Base-by-base conservation (phyloP, 768 basidiomycete species). In the Mrakia gelida region DNA sequence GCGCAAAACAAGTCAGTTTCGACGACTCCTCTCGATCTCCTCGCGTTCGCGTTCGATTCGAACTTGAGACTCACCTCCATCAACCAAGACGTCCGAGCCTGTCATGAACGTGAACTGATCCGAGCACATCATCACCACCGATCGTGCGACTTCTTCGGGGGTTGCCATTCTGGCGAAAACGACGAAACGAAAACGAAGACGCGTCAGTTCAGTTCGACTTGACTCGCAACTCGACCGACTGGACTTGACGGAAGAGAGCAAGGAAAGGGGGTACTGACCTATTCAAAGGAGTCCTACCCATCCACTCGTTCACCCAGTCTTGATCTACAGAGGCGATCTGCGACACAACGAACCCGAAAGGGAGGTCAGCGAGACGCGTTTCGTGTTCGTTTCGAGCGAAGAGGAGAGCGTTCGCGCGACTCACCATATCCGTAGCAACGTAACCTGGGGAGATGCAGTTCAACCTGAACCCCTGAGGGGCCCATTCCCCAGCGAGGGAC, bases 361-460 rank as follows among this genome's bases (percentile, higher is more conserved):
- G 10, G 26, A 28, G 5, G 15, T 16, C 30, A 26, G 59, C 16
- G 49, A 52, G 49, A 52, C 49, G 49, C 49, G 49, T 52, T 6
- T 10, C 45, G 5, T 2, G 45, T 45, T 45, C 41, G 41, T 45
- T 45, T 45, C 49, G 49, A 52, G 49, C 7, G 49, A 16, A 7
- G 49, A 52, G 49, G 49, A 52, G 49, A 7, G 18, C 15, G 2
- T 49, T 10, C n/a, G n/a, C 45, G 15, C 49, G 18, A 75, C 80
- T 73, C 34, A 83, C 82, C 84, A 84, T 84, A 45, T 85, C 84
- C 0, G 84, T 84, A 15, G 77, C 62, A 32, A 85, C 81, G 81
- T 84, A 85, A 2, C 79, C 81, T 23, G 84, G 84, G 6, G 83
- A 83, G 16, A 84, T 79, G 23, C 78, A 68, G 79, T 84, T 85